Conservation (phyloP, 2,329 filamentous ascomycete species). For the Aspergillus neoniger region DNA sequence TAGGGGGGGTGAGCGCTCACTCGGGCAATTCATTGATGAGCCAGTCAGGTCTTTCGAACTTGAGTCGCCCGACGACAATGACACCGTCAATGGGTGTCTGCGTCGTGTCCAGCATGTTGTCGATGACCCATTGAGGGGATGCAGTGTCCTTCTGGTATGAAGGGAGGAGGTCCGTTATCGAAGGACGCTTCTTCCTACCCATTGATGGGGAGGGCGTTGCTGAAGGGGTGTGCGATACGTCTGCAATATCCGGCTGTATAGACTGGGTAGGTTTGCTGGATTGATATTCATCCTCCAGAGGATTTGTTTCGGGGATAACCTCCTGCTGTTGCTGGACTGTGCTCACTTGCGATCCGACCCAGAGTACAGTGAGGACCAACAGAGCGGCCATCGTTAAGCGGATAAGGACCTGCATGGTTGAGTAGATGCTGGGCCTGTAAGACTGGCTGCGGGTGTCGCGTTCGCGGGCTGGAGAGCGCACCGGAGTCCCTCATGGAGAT, state of each 20-base stretch:
- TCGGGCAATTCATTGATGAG: slow-evolving; percentile 45
- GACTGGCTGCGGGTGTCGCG: neutral
- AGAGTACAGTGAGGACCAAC: slow-evolving; percentile 22
- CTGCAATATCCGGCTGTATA: neutral
- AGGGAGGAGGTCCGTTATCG: slow-evolving; percentile 8
- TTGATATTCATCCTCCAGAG: neutral
- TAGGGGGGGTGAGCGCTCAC: slow-evolving; percentile 7
- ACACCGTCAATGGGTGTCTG: slow-evolving; percentile 18
- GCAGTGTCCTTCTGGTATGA: neutral
- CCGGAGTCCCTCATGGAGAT: neutral
- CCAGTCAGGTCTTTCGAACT: slow-evolving; percentile 48
- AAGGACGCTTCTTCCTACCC: neutral
- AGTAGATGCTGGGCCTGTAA: neutral
- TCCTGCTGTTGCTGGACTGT: slow-evolving; percentile 10
- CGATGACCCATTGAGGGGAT: neutral
- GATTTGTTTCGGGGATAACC: neutral
- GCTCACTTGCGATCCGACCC: slow-evolving; percentile 22
- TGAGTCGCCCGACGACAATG: slow-evolving; percentile 45
- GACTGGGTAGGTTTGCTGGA: slow-evolving; percentile 8
- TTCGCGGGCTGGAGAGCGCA: neutral
- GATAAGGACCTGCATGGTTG: neutral
- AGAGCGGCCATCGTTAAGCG: slow-evolving; percentile 1
- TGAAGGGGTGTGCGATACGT: neutral
- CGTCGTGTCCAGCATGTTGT: slow-evolving; percentile 18
- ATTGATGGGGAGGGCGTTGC: slow-evolving; percentile 7